Percentiles rank a stretch among this genome's conserved stretches.
Conservation (phyloP, 192 early-diverging fungal species). For the Tieghemiomyces parasiticus region DNA sequence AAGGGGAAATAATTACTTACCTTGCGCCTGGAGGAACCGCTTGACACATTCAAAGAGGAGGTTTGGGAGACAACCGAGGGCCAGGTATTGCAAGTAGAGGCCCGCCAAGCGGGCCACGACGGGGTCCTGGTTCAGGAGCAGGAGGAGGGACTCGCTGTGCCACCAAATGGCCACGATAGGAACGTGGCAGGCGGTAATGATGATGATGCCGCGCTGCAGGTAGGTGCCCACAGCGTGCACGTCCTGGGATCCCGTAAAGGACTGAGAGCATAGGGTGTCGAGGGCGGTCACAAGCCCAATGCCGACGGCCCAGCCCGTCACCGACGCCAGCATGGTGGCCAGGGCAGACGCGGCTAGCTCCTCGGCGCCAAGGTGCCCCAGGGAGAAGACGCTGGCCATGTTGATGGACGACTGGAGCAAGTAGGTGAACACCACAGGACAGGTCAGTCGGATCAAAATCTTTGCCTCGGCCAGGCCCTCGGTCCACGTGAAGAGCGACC, state of each 20-base stretch:
- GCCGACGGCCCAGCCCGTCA: slow-evolving; percentile 47
- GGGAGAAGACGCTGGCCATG: slow-evolving; percentile 41
- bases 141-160: slow-evolving; percentile 50
- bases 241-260: slow-evolving; percentile 50
- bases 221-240: slow-evolving; percentile 53
- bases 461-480: neutral
- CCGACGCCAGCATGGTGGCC: slow-evolving; percentile 54
- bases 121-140: slow-evolving; percentile 59
- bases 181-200: slow-evolving; percentile 49
- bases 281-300: slow-evolving; percentile 57
- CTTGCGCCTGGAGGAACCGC: slow-evolving; percentile 79
- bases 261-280: slow-evolving; percentile 61
- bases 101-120: slow-evolving; percentile 51
- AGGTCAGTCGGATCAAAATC: neutral
- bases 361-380: slow-evolving; percentile 41
- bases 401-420: slow-evolving; percentile 49
- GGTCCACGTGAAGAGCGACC: neutral
- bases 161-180: slow-evolving; percentile 56
- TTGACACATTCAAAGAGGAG: slow-evolving; percentile 75
- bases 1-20: too few species aligned
- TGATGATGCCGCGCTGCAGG: slow-evolving; percentile 65
- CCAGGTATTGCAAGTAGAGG: slow-evolving; percentile 42
- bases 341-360: slow-evolving; percentile 57
- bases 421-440: slow-evolving; percentile 42
- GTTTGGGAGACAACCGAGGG: slow-evolving; percentile 60